These are phyloP conservation scores for Saksenaea vasiformis DNA, from an alignment of 371 early-diverging fungal genomes.

Conservation along the genomic window DNA sequence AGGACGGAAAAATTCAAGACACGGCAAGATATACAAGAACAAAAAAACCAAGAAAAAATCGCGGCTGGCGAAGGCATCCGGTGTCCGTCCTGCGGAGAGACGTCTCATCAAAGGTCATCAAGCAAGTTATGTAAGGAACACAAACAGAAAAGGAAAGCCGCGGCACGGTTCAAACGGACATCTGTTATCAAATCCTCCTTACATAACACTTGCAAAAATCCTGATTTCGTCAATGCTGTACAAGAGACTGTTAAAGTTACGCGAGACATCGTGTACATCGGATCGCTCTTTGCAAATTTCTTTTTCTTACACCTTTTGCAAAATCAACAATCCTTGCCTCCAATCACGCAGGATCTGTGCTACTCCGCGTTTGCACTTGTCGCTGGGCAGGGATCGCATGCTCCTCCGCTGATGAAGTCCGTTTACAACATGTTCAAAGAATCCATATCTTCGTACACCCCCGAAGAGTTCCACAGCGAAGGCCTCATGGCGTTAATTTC, in stretches of 20 bases:
- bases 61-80: too few relatives aligned
- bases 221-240: too few relatives aligned
- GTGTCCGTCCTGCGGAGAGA: too few relatives aligned
- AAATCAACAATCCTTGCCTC: too few relatives aligned
- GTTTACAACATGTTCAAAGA: not conserved
- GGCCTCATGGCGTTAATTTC: too few relatives aligned
- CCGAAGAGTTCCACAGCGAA: not conserved
- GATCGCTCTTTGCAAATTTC: not conserved
- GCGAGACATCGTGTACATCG: not conserved
- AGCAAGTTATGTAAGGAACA: not conserved
- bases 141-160: not conserved
- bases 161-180: not conserved
- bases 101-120: not conserved
- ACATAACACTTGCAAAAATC: not conserved
- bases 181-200: not conserved
- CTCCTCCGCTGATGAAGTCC: not conserved
- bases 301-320: not conserved
- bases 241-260: too few relatives aligned
- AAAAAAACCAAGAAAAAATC: too few relatives aligned
- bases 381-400: not conserved
- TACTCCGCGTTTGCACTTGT: not conserved
- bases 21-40: too few relatives aligned
- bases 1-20: not conserved
- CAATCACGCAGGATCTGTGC: not conserved
- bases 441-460: not conserved